These are phyloP conservation scores for Colletotrichum sp. DNA, from an alignment of 2,329 filamentous ascomycete genomes.

Conservation along the genomic window DNA sequence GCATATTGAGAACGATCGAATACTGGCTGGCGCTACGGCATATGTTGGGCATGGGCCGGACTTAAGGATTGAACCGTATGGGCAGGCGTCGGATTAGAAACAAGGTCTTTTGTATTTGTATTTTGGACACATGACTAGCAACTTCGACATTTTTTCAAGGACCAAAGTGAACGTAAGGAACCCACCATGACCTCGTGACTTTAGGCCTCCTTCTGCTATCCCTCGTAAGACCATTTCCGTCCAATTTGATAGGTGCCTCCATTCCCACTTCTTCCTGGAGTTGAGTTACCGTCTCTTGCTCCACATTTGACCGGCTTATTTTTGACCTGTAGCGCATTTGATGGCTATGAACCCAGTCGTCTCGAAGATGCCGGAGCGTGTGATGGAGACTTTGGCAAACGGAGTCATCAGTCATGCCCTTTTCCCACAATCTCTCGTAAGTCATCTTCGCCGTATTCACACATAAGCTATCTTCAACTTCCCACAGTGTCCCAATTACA, in stretches of 20 bases:
- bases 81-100: neutral
- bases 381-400: neutral
- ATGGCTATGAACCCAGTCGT: neutral
- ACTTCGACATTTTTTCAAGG: neutral
- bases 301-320: rapidly evolving
- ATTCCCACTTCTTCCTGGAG: too few species aligned
- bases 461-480: conserved; percentile 35
- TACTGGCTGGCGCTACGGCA: neutral
- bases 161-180: neutral
- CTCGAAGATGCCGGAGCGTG: neutral
- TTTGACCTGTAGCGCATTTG: rapidly evolving
- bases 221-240: rapidly evolving
- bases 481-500: conserved; percentile 25
- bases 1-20: neutral
- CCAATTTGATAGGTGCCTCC: neutral
- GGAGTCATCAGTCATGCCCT: neutral
- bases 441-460: conserved; percentile 31
- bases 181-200: rapidly evolving
- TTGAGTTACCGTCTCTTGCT: too few species aligned
- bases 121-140: neutral
- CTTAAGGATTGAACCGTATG: neutral
- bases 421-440: conserved; percentile 24
- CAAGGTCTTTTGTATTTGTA: neutral
- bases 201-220: neutral
- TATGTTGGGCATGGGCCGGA: neutral